phyloP scores from a whole-genome alignment of 2,329 filamentous ascomycete species.

The Fusarium robinianum region DNA sequence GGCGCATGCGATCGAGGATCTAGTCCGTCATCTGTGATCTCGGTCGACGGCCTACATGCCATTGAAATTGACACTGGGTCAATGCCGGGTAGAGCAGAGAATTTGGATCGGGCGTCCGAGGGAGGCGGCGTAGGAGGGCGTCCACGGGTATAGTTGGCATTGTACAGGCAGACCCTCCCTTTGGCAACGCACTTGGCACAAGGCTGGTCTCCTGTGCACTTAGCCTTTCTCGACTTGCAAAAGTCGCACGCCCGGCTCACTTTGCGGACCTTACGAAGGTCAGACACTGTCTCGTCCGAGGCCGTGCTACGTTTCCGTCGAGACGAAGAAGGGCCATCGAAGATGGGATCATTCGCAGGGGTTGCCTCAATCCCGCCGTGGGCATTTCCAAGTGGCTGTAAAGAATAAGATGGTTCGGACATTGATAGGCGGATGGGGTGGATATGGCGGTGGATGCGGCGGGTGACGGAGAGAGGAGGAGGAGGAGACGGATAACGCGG shows the following conservation, averaged over 20 bases:
- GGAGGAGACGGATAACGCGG: no score
- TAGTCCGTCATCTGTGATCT: neutral
- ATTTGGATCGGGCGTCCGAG: conserved; percentile 6
- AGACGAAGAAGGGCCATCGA: no score
- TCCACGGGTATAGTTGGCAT: conserved; percentile 41
- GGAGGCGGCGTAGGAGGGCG: conserved; percentile 41
- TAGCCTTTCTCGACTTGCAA: conserved; percentile 37
- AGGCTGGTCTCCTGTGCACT: conserved; percentile 38
- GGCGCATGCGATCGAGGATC: no score
- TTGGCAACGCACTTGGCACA: conserved; percentile 40
- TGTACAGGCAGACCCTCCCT: conserved; percentile 36
- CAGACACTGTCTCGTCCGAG: no score
- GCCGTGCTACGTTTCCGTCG: no score
- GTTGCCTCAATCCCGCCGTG: no score
- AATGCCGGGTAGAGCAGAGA: neutral
- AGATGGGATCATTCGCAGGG: no score
- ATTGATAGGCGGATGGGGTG: no score
- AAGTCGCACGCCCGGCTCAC: conserved; percentile 41
- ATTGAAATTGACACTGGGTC: neutral
- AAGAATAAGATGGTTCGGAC: no score
- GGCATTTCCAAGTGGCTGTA: no score
- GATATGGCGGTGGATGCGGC: no score
- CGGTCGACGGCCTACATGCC: neutral
- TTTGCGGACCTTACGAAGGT: conserved; percentile 34
- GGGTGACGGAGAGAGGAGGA: no score